These are phyloP conservation scores for Teunomyces aglyptinius DNA, from an alignment of 805 yeast species.

Conservation along the genomic window DNA sequence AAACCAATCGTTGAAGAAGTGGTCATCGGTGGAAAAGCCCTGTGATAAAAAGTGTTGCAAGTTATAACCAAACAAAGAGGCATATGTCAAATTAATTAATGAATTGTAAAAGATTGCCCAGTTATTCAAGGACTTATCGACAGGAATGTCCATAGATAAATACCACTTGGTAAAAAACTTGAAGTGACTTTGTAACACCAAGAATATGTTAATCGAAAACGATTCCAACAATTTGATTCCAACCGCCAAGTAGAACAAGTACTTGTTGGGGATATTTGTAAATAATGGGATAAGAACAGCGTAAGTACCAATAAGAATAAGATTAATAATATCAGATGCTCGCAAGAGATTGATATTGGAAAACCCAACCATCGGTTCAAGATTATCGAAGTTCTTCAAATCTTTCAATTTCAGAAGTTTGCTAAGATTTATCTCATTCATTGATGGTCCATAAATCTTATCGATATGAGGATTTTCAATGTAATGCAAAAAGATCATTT, in stretches of 20 bases:
- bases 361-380: constrained; percentile 56
- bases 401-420: constrained; percentile 47
- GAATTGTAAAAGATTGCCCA: constrained; percentile 68
- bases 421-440: constrained; percentile 35
- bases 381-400: constrained; percentile 42
- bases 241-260: constrained; percentile 42
- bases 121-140: constrained; percentile 63
- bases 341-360: constrained; percentile 63
- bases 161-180: constrained; percentile 65
- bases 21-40: constrained; percentile 11
- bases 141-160: constrained; percentile 62
- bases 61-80: constrained; percentile 47
- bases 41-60: constrained; percentile 23
- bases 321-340: constrained; percentile 57
- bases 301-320: constrained; percentile 41
- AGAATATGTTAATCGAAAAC: constrained; percentile 46
- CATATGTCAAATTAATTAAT: constrained; percentile 52
- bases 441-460: constrained; percentile 62
- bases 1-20: constrained; percentile 37
- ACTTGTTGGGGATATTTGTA: constrained; percentile 25
- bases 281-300: constrained; percentile 43
- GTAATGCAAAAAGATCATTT: constrained; percentile 67
- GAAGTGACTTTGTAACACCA: constrained; percentile 56
- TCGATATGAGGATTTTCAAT: constrained; percentile 89
- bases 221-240: constrained; percentile 51